phyloP scores from a whole-genome alignment of 2,329 filamentous ascomycete genomes.

The Paracoccidioides brasiliensis region DNA sequence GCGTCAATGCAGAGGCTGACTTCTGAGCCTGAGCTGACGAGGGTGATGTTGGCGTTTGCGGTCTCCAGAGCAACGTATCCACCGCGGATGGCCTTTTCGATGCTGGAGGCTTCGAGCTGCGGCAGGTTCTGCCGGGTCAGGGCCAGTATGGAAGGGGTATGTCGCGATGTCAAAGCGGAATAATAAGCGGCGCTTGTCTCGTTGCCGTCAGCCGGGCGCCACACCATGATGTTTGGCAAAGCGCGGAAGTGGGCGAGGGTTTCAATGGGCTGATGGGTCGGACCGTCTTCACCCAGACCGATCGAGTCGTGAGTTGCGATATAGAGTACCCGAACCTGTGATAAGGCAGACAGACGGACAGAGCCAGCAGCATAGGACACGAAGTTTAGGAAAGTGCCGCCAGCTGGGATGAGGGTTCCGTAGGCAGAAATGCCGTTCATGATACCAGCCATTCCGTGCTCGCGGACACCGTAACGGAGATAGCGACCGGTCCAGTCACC shows the following conservation, averaged over 20 bases:
- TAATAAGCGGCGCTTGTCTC: conserved; percentile 98
- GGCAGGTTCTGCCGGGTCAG: conserved; percentile 97
- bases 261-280: conserved; percentile 98
- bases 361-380: conserved; percentile 94
- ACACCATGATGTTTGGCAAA: conserved; percentile 97
- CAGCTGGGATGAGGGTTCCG: conserved; percentile 84
- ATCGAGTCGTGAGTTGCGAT: conserved; percentile 98
- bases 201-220: conserved; percentile 96
- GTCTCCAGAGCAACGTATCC: conserved; percentile 83
- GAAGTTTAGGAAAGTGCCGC: conserved; percentile 98
- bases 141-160: conserved; percentile 84
- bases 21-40: conserved; percentile 93
- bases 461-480: conserved; percentile 42
- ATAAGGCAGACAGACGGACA: conserved; percentile 85
- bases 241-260: conserved; percentile 97
- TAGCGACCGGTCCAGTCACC: conserved; percentile 88
- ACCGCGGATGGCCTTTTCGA: conserved; percentile 85
- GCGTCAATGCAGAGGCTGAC: conserved; percentile 88
- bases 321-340: conserved; percentile 84
- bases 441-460: conserved; percentile 40
- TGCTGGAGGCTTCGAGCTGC: conserved; percentile 85
- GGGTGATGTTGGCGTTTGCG: conserved; percentile 70
- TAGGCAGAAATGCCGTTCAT: conserved; percentile 78
- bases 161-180: conserved; percentile 75
- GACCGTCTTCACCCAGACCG: conserved; percentile 95